These are phyloP conservation scores for Colletotrichum tofieldiae DNA, from an alignment of 2,329 filamentous ascomycete species.

Conservation along the genomic window DNA sequence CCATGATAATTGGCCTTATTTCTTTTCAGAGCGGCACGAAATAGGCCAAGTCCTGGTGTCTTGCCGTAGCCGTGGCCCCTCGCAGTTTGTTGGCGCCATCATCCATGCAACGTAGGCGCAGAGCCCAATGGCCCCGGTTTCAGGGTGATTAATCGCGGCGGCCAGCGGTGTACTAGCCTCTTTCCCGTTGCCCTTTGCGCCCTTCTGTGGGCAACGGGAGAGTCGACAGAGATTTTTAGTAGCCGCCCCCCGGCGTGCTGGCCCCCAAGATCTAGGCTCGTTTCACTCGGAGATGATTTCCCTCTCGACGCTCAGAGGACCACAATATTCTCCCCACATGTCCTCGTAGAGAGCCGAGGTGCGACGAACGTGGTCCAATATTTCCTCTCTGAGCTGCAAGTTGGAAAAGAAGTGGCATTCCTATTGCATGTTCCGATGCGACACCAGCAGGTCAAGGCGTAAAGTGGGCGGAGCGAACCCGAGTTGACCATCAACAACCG, in stretches of 20 bases:
- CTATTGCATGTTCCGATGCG: not conserved
- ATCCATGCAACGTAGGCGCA: constrained; percentile 24
- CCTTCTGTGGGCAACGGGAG: not conserved
- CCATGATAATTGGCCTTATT: constrained; percentile 12
- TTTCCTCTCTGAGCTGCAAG: not conserved
- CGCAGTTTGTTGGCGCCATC: constrained; percentile 16
- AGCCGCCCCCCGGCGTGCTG: not conserved
- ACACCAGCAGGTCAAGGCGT: constrained; percentile 5
- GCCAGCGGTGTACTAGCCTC: constrained; percentile 9
- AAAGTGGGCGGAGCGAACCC: not conserved
- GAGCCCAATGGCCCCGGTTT: constrained; percentile 13
- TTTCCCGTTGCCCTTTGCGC: not conserved
- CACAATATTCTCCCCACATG: constrained; percentile 28
- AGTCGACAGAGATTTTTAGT: constrained; percentile 5
- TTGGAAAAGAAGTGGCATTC: not conserved
- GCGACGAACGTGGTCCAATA: not conserved
- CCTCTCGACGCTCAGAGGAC: constrained; percentile 1
- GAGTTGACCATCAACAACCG: not conserved
- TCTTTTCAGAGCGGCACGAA: constrained; percentile 29
- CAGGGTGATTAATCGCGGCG: constrained; percentile 34
- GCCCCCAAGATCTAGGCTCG: constrained; percentile 30
- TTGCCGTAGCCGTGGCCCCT: not conserved
- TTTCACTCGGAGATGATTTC: constrained; percentile 41
- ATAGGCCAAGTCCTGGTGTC: constrained; percentile 9
- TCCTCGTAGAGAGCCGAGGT: constrained; percentile 13